A percentile compares a stretch with the other conserved stretches of the same genome.
These are phyloP conservation scores for Phoenix roebelenii DNA, from an alignment of 176 grass and related monocot genomes.

Conservation along the genomic window DNA sequence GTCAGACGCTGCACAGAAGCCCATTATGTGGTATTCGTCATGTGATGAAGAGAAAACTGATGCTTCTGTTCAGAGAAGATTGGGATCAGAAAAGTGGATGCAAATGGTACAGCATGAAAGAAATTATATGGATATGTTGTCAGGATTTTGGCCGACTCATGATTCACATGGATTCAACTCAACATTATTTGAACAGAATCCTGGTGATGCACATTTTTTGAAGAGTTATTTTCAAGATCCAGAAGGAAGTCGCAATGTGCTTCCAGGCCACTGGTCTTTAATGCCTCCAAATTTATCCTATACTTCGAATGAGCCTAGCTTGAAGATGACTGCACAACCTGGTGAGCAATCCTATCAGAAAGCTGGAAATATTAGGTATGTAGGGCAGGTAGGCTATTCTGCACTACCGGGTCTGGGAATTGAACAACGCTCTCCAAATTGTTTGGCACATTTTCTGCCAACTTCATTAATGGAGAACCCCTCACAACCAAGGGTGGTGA, in stretches of 20 bases:
- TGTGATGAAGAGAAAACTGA: conserved; percentile 27
- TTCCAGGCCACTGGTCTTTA: conserved; percentile 39
- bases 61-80: conserved; percentile 22
- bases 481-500: conserved; percentile 19
- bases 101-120: conserved; percentile 25
- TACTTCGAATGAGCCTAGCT: conserved; percentile 26
- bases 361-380: conserved; percentile 26
- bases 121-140: conserved; percentile 28
- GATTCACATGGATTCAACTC: conserved; percentile 27
- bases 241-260: conserved; percentile 30
- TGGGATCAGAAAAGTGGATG: conserved; percentile 38
- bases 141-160: conserved; percentile 29
- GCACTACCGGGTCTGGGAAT: conserved; percentile 13
- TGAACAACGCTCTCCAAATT: conserved; percentile 36
- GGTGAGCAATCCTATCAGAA: conserved; percentile 30
- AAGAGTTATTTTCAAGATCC: conserved; percentile 44
- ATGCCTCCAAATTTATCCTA: conserved; percentile 37
- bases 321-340: conserved; percentile 26
- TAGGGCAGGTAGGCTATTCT: conserved; percentile 24
- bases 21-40: conserved; percentile 19
- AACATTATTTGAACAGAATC: conserved; percentile 31
- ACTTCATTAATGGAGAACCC: conserved; percentile 22
- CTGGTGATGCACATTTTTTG: conserved; percentile 29
- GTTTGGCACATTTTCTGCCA: conserved; percentile 36
- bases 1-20: conserved; percentile 27